These are phyloP conservation scores for Trichoderma harzianum DNA, from an alignment of 2,329 filamentous ascomycete genomes.

Conservation along the genomic window DNA sequence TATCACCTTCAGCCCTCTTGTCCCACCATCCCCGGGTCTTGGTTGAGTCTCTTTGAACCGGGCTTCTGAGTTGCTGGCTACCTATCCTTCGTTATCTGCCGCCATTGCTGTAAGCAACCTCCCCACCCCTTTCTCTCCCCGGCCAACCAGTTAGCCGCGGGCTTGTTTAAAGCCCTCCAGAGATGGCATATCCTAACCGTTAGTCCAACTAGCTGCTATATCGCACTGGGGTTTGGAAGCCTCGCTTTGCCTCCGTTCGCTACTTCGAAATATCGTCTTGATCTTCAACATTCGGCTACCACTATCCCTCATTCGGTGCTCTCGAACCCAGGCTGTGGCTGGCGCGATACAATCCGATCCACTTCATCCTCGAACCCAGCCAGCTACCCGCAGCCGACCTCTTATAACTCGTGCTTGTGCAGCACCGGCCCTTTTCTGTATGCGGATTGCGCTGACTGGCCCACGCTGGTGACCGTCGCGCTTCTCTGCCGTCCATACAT, in stretches of 20 bases:
- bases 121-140: not conserved
- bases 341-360: not conserved
- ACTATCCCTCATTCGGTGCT: not conserved
- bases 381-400: not conserved
- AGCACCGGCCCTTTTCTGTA: not conserved
- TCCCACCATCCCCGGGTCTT: conserved; percentile 26
- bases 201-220: not conserved
- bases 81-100: conserved; percentile 23
- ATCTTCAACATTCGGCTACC: not conserved
- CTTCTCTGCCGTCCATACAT: not conserved
- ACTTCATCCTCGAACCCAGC: not conserved
- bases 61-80: conserved; percentile 22
- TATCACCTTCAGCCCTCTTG: conserved; percentile 29
- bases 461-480: conserved; percentile 17
- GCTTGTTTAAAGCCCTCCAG: not conserved
- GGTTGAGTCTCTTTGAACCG: conserved; percentile 12
- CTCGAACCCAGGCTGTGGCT: not conserved
- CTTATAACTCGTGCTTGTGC: not conserved
- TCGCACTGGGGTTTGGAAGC: not conserved
- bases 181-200: not conserved
- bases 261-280: not conserved
- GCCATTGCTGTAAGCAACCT: conserved; percentile 14
- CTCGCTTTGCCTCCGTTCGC: not conserved
- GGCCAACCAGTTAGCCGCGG: not conserved
- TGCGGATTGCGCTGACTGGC: not conserved